Evolutionary conservation across 805 yeast genomes (phyloP).

Genomic region (Starmera amethionina): DNA sequence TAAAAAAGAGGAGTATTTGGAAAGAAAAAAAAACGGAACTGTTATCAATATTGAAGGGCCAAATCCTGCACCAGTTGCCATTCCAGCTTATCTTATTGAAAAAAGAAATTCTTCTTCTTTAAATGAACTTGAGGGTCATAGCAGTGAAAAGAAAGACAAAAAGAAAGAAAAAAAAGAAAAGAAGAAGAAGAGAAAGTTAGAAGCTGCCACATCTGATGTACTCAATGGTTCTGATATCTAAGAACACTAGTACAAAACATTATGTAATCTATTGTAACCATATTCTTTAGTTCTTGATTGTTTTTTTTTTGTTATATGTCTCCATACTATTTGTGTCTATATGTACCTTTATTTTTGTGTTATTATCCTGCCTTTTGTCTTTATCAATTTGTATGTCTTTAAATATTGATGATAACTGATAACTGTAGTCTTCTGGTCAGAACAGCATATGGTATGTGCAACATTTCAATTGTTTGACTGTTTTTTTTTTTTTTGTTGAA

Average conservation of each 20-base stretch:
- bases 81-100: conserved; percentile 24
- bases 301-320: neutral
- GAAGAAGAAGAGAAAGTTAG: conserved; percentile 35
- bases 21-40: conserved; percentile 32
- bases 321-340: neutral
- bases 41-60: conserved; percentile 17
- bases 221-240: neutral
- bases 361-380: conserved; percentile 5
- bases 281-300: neutral
- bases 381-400: conserved; percentile 1
- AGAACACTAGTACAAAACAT: neutral
- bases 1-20: conserved; percentile 36
- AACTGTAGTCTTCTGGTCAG: too few relatives aligned
- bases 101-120: conserved; percentile 27
- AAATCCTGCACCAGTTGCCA: conserved; percentile 30
- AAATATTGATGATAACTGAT: neutral
- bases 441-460: too few relatives aligned
- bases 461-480: too few relatives aligned
- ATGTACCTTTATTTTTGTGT: neutral
- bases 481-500: too few relatives aligned
- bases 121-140: conserved; percentile 7
- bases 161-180: conserved; percentile 46
- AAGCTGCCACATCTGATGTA: conserved; percentile 2
- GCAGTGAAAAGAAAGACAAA: conserved; percentile 36
- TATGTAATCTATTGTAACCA: too few relatives aligned